Evolutionary conservation across 1,139 yeast species (phyloP), one percentile per base, ranked within the genome.

Genomic region (Pichia sp.): DNA sequence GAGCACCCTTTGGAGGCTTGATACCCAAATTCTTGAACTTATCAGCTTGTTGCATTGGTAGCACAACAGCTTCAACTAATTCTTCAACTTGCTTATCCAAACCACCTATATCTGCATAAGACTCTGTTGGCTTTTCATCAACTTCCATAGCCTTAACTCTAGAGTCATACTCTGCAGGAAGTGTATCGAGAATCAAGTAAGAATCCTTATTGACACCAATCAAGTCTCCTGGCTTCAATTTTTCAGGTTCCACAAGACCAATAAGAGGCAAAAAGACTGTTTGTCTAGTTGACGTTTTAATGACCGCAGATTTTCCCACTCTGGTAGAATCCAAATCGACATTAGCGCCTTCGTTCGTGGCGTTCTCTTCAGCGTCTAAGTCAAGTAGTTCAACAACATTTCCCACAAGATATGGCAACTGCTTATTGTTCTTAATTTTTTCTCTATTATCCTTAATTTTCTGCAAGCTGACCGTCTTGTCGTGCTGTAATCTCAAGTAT

Each of bases 101-200:
- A 6, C 99, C 99, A 52, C 99, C 99, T 51, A 91, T 91, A 59
- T 91, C 98, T 3, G 93, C 79, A 59, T 93, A 91, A 17, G 95
- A 87, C 60, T 91, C 98, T 1, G 95, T 83, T 38, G 98, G 98
- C 56, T 88, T 87, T 62, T 91, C 98, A 58, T 93, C 98, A 33
- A 93, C 97, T 62, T 91, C 98, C 99, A 91, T 91, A 9, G 98
- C 97, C 63, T 91, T 91, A 35, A 93, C 99, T 51, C 98, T 74
- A 34, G 94, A 83, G 60, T 93, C 99, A 57, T 91, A 93, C 62
- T 93, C 98, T 4, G 96, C 87, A 8, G 98, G 98, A 49, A 93
- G 68, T 3, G 95, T 87, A 60, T 93, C 98, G 53, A 93, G 71
- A 40, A 93, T 83, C 49, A 93, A 70, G 56, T 88, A 93, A 6